Base-by-base conservation (phyloP, 176 grass and related monocot species). In the Avena eriantha region DNA sequence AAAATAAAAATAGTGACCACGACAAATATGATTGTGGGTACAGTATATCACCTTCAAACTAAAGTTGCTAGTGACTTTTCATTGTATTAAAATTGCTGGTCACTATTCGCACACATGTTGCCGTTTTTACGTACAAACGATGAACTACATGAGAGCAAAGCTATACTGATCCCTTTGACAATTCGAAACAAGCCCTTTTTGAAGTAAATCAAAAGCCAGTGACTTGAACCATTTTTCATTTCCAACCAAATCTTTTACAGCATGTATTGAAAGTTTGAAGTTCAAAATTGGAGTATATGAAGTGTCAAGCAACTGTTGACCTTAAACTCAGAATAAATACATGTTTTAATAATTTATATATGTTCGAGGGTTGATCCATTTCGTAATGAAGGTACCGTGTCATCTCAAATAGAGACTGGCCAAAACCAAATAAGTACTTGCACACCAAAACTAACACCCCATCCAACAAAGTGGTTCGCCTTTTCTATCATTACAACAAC, bases 1-100 rank as follows among this genome's bases (percentile, higher is more conserved):
- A 47, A 31, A 83, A 53, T 86, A 77, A 34, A 55, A 35, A 54
- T 16, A 77, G 36, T 49, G 19, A 77, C 80, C 45, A 69, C 21
- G 47, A 19, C 35, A 92, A 76, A 67, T 81, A 51, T 73, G 61
- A 68, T 54, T 81, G 36, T 63, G 47, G 35, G 26, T n/a, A 59
- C 10, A 26, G 31, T 51, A 81, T 58, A 69, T 63, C 22, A 78
- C 65, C 80, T 80, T 85, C 34, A 36, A 78, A 26, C 34, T 19
- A 74, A 76, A 86, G 47, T 61, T 85, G 21, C 18, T 53, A n/a
- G 18, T n/a, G 13, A 47, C 14, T 34, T 56, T 50, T 33, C 10
- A 61, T 49, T 67, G 8, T 57, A 76, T 53, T 76, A 54, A 50
- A 50, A 53, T 19, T 77, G 29, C 26, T 55, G 26, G 50, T 21